Base-by-base conservation (phyloP, 768 basidiomycete species). In the Cystobasidium ongulense region DNA sequence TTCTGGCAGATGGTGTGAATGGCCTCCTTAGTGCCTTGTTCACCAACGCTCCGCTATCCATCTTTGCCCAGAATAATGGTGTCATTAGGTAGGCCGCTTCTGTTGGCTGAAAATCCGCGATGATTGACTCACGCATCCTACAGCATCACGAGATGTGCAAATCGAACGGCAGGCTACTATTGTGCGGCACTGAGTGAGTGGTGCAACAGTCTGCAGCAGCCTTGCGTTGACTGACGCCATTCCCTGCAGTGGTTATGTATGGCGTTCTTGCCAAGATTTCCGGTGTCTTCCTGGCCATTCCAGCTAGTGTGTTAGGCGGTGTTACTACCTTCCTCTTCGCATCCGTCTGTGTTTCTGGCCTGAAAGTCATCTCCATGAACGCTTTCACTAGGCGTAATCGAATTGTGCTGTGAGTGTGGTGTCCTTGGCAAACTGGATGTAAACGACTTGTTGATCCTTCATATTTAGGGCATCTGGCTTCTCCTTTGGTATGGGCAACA, bases 271-370 rank as follows among this genome's bases (percentile, higher is more conserved):
- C 90, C 52, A 92, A 92, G 80, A 81, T 92, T 52, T 88, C 90
- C 1, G 90, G 90, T 0, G 86, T 91, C 52, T 90, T 93, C 82
- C 85, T 93, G 21, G 86, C 90, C 0, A 91, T 93, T 74, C 91
- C 91, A 0, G 88, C 89, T 78, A 83, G 90, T 0, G 90, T 66
- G 3, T n/a, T 53, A 1, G 91, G 90, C 1, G 90, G 90, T 1
- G 90, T 92, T 1, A 93, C 90, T 13, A 91, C 90, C 1, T 92
- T 92, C 84, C 84, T 92, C 11, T 92, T 92, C 78, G 88, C 89
- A 0, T 87, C 84, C 46, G 90, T 92, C 33, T 84, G 85, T 18
- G 85, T 86, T 7, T 89, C 88, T 0, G 90, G 91, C 36, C 64
- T 89, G 33, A 86, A 88, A 27, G 89, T 92, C 1, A 83, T 93